Evolutionary conservation across 2,329 filamentous ascomycete genomes (phyloP).

Genomic region (Claviceps sp.): DNA sequence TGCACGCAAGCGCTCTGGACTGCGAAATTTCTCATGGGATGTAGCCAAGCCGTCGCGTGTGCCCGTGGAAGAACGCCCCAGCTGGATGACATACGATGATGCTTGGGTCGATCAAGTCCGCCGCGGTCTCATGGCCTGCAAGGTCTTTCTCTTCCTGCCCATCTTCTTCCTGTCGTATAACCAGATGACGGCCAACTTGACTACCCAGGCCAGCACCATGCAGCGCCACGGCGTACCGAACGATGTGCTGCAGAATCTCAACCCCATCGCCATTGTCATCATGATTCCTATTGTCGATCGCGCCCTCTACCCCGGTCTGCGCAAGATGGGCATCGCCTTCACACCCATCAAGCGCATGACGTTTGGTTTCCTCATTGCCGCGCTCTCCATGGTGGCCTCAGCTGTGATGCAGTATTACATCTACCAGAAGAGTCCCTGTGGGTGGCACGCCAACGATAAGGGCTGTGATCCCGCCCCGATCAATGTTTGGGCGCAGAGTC

Average conservation of each 20-base stretch:
- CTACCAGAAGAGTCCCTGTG: slow-evolving; percentile 50
- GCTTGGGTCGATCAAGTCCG: slow-evolving; percentile 69
- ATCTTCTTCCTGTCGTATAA: slow-evolving; percentile 47
- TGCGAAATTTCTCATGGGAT: slow-evolving; percentile 56
- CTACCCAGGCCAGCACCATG: slow-evolving; percentile 54
- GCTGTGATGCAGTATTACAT: slow-evolving; percentile 47
- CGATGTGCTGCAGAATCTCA: slow-evolving; percentile 63
- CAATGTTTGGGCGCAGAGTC: slow-evolving; percentile 48
- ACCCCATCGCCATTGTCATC: slow-evolving; percentile 63
- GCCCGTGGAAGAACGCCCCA: slow-evolving; percentile 39
- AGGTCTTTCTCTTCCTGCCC: slow-evolving; percentile 59
- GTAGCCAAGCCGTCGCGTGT: slow-evolving; percentile 53
- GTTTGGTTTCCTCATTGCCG: slow-evolving; percentile 52
- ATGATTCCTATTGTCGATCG: slow-evolving; percentile 60
- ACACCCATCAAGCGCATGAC: slow-evolving; percentile 67
- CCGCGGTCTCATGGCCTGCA: slow-evolving; percentile 55
- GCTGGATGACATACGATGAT: slow-evolving; percentile 74
- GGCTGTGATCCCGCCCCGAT: slow-evolving; percentile 43
- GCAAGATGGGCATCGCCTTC: slow-evolving; percentile 50
- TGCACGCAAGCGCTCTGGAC: slow-evolving; percentile 51
- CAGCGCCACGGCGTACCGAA: slow-evolving; percentile 59
- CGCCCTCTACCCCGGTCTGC: slow-evolving; percentile 55
- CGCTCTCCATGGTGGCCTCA: slow-evolving; percentile 46
- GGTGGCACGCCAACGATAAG: slow-evolving; percentile 32
- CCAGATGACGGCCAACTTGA: slow-evolving; percentile 47